These are phyloP conservation scores for Cryptococcus neoformans DNA, from an alignment of 1,284 basidiomycete species.

Conservation along the genomic window DNA sequence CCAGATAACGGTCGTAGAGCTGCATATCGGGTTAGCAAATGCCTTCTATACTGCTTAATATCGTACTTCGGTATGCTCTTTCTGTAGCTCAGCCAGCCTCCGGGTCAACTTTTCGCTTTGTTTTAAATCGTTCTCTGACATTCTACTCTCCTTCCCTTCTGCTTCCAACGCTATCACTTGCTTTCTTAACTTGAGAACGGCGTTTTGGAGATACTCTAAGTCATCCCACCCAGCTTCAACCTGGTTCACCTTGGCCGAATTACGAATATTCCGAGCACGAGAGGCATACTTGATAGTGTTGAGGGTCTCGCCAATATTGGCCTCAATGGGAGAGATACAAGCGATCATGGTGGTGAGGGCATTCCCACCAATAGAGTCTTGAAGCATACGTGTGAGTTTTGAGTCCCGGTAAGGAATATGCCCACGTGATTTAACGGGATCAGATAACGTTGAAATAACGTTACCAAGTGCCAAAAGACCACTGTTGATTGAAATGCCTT, in stretches of 20 bases:
- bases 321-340: conserved; percentile 89
- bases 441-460: conserved; percentile 94
- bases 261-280: conserved; percentile 96
- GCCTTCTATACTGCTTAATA: conserved; percentile 3
- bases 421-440: conserved; percentile 62
- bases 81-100: conserved; percentile 39
- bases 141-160: conserved; percentile 48
- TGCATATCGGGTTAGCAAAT: conserved; percentile 5
- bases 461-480: conserved; percentile 95
- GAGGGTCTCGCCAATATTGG: conserved; percentile 90
- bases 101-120: conserved; percentile 81
- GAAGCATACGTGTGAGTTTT: conserved; percentile 86
- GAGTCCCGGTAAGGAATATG: conserved; percentile 98
- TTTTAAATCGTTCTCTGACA: conserved; percentile 72
- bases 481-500: conserved; percentile 96
- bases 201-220: conserved; percentile 89
- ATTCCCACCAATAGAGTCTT: conserved; percentile 98
- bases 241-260: conserved; percentile 86
- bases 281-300: conserved; percentile 99
- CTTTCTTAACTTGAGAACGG: conserved; percentile 75
- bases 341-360: conserved; percentile 99
- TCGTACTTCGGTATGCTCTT: conserved; percentile 42
- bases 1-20: conserved; percentile 44
- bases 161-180: conserved; percentile 74
- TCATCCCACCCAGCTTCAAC: conserved; percentile 99